Base-by-base conservation (phyloP, 148 eudicot genomes). In the Silene uniflora region DNA sequence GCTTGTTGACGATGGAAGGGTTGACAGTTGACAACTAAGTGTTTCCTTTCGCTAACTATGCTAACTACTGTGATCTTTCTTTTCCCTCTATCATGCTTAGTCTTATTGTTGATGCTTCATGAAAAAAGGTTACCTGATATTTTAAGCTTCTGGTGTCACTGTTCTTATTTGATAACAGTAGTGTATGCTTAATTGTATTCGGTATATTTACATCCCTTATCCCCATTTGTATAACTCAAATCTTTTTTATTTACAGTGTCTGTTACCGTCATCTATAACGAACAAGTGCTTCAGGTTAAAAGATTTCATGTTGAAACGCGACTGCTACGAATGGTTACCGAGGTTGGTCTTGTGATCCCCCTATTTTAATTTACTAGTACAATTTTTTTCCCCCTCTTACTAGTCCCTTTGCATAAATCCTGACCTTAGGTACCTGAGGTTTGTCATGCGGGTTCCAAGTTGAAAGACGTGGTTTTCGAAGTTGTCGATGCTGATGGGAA, bases 391-490 rank as follows among this genome's bases (percentile, higher is more conserved):
- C 74, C 21, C 69, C 35, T 56, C 52, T 68, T 56, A 62, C 22
- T 27, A 42, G n/a, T 2, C 39, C 17, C 63, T 69, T 25, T 14
- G 3, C 35, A 18, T 24, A 22, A 47, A 63, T 70, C 56, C 25
- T 70, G 59, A 23, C 21, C 24, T 67, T 72, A 91, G 97, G 80
- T 92, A 23, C 89, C 89, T 16, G 73, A 87, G 69, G 11, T 29
- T 61, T 88, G 87, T 80, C 71, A 29, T 5, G 78, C 77, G 66
- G 91, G 94, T 47, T 83, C 92, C 3, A 79, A 55, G 56, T 67
- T 92, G 27, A 79, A 78, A 55, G 76, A 90, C 64, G 13, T 88
- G 23, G 78, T 73, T 46, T 92, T 92, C 83, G 87, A 80, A 81
- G 80, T 90, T 21, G 77, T 84, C 6, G 58, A 83, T 69, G 55